A percentile compares a stretch with the other conserved stretches of the same genome.
Evolutionary conservation across 2,329 filamentous ascomycete genomes (phyloP).

Genomic region (Neofusicoccum umdonicola): DNA sequence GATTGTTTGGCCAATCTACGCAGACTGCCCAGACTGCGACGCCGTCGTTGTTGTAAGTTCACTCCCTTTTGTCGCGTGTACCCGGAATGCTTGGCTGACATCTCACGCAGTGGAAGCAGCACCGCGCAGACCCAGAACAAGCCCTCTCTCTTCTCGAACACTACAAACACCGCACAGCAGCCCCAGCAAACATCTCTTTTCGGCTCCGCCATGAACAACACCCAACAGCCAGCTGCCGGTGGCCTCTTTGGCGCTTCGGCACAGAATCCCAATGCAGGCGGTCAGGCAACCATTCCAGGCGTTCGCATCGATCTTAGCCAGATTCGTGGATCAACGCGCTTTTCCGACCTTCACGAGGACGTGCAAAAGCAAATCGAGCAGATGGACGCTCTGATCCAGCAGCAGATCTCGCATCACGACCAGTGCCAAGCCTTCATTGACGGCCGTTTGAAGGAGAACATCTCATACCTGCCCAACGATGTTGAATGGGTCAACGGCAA

Average conservation of each 20-base stretch:
- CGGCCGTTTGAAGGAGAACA: constrained; percentile 48
- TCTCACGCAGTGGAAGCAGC: constrained; percentile 31
- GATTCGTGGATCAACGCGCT: constrained; percentile 81
- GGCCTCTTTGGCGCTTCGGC: background rate
- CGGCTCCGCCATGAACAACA: constrained; percentile 31
- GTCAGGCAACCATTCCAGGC: constrained; percentile 15
- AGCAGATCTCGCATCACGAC: constrained; percentile 72
- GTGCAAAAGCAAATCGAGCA: constrained; percentile 74
- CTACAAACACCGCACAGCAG: constrained; percentile 26
- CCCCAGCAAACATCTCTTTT: constrained; percentile 32
- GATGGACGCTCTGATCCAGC: constrained; percentile 77
- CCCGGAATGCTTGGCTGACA: constrained; percentile 26
- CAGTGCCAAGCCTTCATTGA: constrained; percentile 66
- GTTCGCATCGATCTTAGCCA: constrained; percentile 18
- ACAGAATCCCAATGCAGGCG: background rate
- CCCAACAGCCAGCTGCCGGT: constrained; percentile 16
- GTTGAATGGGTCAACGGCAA: constrained; percentile 63
- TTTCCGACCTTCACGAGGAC: constrained; percentile 81
- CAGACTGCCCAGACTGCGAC: constrained; percentile 27
- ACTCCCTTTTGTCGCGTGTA: constrained; percentile 31
- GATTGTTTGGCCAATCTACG: constrained; percentile 31
- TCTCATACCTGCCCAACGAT: constrained; percentile 64
- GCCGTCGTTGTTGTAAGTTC: constrained; percentile 39
- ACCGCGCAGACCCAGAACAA: constrained; percentile 31
- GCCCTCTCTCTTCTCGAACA: constrained; percentile 31